A percentile compares a stretch with the other conserved stretches of the same genome.
phyloP scores from a whole-genome alignment of 2,329 filamentous ascomycete genomes.

The Cordyceps cicadae region DNA sequence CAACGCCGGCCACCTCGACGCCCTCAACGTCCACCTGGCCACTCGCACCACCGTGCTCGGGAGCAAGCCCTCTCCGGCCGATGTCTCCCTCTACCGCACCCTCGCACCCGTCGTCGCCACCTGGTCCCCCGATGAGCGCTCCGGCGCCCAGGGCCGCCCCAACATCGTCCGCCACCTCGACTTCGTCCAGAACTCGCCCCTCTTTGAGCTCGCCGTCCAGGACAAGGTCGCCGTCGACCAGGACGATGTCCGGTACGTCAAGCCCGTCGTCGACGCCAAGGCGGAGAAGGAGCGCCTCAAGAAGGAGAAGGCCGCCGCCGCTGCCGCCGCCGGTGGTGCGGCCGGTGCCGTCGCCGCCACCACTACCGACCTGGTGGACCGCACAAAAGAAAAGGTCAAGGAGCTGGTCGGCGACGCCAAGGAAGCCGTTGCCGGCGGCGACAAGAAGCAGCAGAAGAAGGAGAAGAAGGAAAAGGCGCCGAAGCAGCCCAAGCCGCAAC shows the following conservation, averaged over 20 bases:
- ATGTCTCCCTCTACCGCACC: constrained; percentile 73
- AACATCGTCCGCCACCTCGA: constrained; percentile 88
- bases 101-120: constrained; percentile 67
- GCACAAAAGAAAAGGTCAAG: constrained; percentile 52
- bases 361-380: constrained; percentile 45
- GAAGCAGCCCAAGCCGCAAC: constrained; percentile 60
- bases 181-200: constrained; percentile 84
- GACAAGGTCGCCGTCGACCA: constrained; percentile 72
- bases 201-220: constrained; percentile 62
- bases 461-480: constrained; percentile 87
- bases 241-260: constrained; percentile 75
- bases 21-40: constrained; percentile 79
- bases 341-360: constrained; percentile 36
- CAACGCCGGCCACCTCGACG: constrained; percentile 57
- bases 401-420: constrained; percentile 45
- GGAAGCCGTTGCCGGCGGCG: constrained; percentile 26
- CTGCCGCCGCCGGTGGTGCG: constrained; percentile 41
- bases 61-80: constrained; percentile 79
- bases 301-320: constrained; percentile 79
- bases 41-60: constrained; percentile 85
- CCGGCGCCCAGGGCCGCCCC: constrained; percentile 80
- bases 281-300: constrained; percentile 94
- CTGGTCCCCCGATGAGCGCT: constrained; percentile 81
- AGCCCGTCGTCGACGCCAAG: constrained; percentile 83
- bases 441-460: constrained; percentile 64